These are phyloP conservation scores for Pyrus communis DNA, from an alignment of 306 rosid genomes.

Conservation along the genomic window DNA sequence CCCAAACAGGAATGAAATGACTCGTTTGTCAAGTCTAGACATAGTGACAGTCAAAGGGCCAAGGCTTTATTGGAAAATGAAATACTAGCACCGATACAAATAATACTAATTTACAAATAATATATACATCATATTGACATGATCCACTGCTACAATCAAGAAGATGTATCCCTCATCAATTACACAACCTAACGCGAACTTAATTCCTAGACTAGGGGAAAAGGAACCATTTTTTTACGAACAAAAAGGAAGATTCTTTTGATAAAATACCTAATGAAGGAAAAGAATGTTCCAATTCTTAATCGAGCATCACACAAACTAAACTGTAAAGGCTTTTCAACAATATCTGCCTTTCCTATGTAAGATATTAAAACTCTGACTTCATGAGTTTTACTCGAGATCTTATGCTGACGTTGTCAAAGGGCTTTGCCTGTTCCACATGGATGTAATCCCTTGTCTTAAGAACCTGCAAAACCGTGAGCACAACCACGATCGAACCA, in stretches of 20 bases:
- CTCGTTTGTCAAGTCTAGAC: too few relatives aligned
- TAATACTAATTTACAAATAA: constrained; percentile 46
- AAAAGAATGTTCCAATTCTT: constrained; percentile 28
- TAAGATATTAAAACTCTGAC: constrained; percentile 67
- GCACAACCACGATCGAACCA: background rate
- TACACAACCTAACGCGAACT: constrained; percentile 36
- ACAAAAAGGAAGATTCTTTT: constrained; percentile 1
- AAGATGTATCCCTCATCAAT: constrained; percentile 23
- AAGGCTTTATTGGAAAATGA: background rate
- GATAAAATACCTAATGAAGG: constrained; percentile 21
- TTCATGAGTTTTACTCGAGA: constrained; percentile 81
- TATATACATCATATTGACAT: constrained; percentile 55
- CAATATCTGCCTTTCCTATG: constrained; percentile 52
- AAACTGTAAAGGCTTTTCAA: constrained; percentile 31
- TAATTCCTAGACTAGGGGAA: constrained; percentile 27
- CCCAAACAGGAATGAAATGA: too few relatives aligned
- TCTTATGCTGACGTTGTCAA: constrained; percentile 52
- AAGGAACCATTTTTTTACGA: background rate
- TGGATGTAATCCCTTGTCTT: constrained; percentile 92
- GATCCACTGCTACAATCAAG: constrained; percentile 45
- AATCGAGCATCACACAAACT: constrained; percentile 30
- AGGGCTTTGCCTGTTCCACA: constrained; percentile 78
- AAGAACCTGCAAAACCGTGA: constrained; percentile 63
- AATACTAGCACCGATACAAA: constrained; percentile 42
- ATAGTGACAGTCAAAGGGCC: too few relatives aligned